phyloP scores from a whole-genome alignment of 371 early-diverging fungal genomes.

The Apophysomyces trapeziformis region DNA sequence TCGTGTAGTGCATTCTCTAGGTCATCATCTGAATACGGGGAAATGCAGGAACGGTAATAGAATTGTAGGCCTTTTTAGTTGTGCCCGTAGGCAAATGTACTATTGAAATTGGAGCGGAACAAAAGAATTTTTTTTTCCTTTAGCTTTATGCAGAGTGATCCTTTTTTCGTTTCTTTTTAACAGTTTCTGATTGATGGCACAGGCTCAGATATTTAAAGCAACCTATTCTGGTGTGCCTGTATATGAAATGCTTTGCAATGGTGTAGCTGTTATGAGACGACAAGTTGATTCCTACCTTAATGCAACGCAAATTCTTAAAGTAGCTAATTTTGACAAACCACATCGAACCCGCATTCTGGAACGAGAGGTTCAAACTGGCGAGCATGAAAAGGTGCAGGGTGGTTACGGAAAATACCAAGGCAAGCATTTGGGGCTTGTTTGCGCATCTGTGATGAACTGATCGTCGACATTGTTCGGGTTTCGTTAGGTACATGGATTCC shows the following conservation, averaged over 20 bases:
- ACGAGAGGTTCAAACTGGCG: conserved; percentile 75
- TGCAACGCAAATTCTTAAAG: conserved; percentile 94
- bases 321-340: conserved; percentile 89
- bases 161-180: neutral
- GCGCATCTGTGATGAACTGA: neutral
- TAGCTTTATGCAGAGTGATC: neutral
- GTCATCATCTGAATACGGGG: too few species aligned
- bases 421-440: conserved; percentile 40
- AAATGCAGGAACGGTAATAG: too few species aligned
- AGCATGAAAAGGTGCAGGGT: conserved; percentile 92
- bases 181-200: neutral
- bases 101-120: neutral
- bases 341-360: conserved; percentile 89
- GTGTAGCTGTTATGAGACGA: conserved; percentile 89
- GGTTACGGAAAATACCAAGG: conserved; percentile 97
- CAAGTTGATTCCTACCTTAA: conserved; percentile 85
- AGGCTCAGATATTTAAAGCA: conserved; percentile 53
- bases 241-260: conserved; percentile 82
- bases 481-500: conserved; percentile 72
- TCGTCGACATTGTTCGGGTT: neutral
- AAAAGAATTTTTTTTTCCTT: neutral
- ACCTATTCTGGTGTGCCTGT: conserved; percentile 90
- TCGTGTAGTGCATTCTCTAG: too few species aligned
- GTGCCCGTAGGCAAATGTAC: too few species aligned
- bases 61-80: too few species aligned